A percentile compares a stretch with the other conserved stretches of the same genome.
phyloP scores from a whole-genome alignment of 1,284 basidiomycete genomes.

The Austroboletus novae-zelandiae region DNA sequence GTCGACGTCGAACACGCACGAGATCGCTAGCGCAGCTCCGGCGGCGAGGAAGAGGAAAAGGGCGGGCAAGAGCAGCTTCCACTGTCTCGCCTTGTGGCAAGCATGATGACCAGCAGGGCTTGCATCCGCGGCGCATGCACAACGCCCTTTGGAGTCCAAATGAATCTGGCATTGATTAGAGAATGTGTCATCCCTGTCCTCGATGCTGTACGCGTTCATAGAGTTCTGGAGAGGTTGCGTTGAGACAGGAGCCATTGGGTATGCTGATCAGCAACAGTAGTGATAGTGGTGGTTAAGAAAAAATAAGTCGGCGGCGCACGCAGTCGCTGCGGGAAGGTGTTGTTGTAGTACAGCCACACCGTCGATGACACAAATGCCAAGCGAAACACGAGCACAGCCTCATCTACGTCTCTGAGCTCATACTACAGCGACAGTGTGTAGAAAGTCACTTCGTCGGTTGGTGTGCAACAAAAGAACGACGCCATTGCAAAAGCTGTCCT shows the following conservation, averaged over 20 bases:
- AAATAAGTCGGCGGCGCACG: neutral
- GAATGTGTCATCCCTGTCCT: constrained; percentile 14
- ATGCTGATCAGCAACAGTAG: constrained; percentile 4
- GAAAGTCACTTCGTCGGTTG: too few relatives aligned
- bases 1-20: constrained; percentile 30
- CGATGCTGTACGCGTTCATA: constrained; percentile 18
- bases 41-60: constrained; percentile 32
- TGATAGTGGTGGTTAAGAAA: constrained; percentile 5
- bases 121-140: constrained; percentile 19
- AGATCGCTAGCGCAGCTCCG: constrained; percentile 32
- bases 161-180: constrained; percentile 28
- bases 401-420: too few relatives aligned
- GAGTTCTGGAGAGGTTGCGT: constrained; percentile 24
- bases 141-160: constrained; percentile 17
- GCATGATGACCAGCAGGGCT: constrained; percentile 24
- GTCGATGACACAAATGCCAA: too few relatives aligned
- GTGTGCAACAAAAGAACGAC: too few relatives aligned
- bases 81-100: constrained; percentile 39
- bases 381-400: too few relatives aligned
- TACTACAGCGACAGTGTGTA: too few relatives aligned
- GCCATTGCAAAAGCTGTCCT: too few relatives aligned
- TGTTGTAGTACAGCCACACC: neutral
- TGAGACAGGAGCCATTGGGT: constrained; percentile 25
- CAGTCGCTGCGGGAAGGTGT: neutral
- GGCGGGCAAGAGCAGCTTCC: constrained; percentile 34